Percentiles rank a stretch among this genome's conserved stretches.
phyloP scores from a whole-genome alignment of 768 basidiomycete genomes.

The Baorangia bicolor region DNA sequence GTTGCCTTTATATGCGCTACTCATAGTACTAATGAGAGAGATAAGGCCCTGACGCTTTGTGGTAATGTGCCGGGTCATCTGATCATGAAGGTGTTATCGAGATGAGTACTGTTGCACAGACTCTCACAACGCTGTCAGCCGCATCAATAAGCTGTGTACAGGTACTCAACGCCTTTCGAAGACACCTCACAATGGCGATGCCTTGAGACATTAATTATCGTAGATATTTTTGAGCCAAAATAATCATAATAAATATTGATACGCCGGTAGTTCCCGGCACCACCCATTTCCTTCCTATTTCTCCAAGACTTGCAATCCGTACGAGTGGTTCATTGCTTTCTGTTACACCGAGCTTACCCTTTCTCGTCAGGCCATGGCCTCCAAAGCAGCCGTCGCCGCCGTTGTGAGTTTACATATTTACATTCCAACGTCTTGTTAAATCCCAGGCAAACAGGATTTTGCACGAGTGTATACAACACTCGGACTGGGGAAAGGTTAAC shows the following conservation, averaged over 20 bases:
- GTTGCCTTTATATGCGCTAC: neutral
- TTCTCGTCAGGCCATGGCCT: conserved; percentile 50
- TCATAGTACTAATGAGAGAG: neutral
- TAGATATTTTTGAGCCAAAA: conserved; percentile 3
- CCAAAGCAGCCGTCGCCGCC: conserved; percentile 68
- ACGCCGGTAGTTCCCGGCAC: conserved; percentile 31
- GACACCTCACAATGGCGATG: too few relatives aligned
- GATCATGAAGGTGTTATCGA: neutral
- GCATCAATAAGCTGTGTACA: neutral
- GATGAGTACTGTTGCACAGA: neutral
- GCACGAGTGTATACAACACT: conserved; percentile 79
- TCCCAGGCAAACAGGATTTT: conserved; percentile 59
- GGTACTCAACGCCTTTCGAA: neutral
- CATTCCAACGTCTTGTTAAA: neutral
- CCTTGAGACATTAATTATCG: too few relatives aligned
- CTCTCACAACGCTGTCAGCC: neutral
- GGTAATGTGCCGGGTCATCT: neutral
- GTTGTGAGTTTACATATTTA: conserved; percentile 43
- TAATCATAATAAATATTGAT: neutral
- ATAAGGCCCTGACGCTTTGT: neutral
- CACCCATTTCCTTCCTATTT: conserved; percentile 8
- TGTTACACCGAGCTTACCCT: neutral
- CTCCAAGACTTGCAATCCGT: conserved; percentile 17
- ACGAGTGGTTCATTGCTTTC: conserved; percentile 6
- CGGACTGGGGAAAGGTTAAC: conserved; percentile 80